Evolutionary conservation across 441 rosid genomes (phyloP).

Genomic region (Erodium trifolium): DNA sequence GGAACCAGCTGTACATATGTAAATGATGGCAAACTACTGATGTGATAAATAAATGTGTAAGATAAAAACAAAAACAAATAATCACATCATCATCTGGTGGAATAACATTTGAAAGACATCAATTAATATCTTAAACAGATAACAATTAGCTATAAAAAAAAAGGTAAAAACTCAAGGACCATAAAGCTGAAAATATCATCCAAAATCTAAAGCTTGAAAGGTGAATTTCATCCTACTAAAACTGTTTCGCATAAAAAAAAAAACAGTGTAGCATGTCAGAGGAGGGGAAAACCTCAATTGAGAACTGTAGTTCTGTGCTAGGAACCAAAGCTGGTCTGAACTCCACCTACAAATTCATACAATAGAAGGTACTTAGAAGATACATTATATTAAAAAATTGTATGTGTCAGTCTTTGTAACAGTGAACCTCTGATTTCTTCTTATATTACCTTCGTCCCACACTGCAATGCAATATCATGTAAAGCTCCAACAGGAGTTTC

Average conservation of each 20-base stretch:
- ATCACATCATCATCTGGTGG: not conserved
- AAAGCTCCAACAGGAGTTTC: constrained; percentile 57
- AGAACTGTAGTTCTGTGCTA: constrained; percentile 68
- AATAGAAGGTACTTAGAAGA: not conserved
- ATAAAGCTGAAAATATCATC: not conserved
- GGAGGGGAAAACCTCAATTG: constrained; percentile 52
- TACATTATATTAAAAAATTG: not conserved
- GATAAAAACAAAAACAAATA: not conserved
- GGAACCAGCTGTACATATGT: too few relatives aligned
- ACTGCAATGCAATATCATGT: constrained; percentile 71
- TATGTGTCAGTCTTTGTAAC: not conserved
- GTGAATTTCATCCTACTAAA: not conserved
- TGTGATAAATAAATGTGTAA: not conserved
- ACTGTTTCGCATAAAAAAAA: not conserved
- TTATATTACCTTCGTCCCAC: constrained; percentile 71
- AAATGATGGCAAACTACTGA: not conserved
- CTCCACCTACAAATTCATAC: constrained; percentile 54
- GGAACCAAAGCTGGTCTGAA: constrained; percentile 59
- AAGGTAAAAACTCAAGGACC: not conserved
- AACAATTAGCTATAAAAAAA: not conserved
- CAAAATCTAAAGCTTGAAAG: not conserved
- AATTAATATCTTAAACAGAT: not conserved
- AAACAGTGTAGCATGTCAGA: constrained; percentile 19
- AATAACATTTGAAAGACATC: too few relatives aligned
- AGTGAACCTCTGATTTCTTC: constrained; percentile 4